Conservation (phyloP, 441 rosid genomes). For the Capsella rubella region DNA sequence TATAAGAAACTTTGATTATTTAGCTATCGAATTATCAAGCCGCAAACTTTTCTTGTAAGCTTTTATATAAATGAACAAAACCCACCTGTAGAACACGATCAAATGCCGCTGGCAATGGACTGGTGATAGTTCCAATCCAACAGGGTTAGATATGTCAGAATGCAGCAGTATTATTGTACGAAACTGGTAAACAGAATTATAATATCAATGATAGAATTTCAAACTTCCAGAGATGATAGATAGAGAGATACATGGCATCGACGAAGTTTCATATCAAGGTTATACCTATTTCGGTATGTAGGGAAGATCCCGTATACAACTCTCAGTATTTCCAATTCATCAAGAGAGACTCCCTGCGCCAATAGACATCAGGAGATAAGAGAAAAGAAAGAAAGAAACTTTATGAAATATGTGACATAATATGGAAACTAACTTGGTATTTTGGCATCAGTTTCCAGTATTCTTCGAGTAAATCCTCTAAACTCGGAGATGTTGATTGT, state of each 20-base stretch:
- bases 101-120: slow-evolving; percentile 93
- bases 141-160: slow-evolving; percentile 52
- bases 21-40: slow-evolving; percentile 20
- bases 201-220: slow-evolving; percentile 23
- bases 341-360: slow-evolving; percentile 76
- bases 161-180: slow-evolving; percentile 38
- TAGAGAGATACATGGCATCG: too few relatives aligned
- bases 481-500: slow-evolving; percentile 74
- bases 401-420: neutral
- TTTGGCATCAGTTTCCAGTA: slow-evolving; percentile 94
- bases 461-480: slow-evolving; percentile 89
- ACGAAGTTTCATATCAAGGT: slow-evolving; percentile 23
- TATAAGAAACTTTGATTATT: slow-evolving; percentile 35
- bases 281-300: slow-evolving; percentile 82
- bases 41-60: neutral
- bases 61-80: slow-evolving; percentile 27
- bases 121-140: slow-evolving; percentile 63
- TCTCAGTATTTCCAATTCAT: slow-evolving; percentile 76
- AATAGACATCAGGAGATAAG: slow-evolving; percentile 23
- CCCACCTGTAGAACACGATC: slow-evolving; percentile 89
- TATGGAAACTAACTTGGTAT: slow-evolving; percentile 70
- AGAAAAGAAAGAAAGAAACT: slow-evolving; percentile 3
- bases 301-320: slow-evolving; percentile 96
- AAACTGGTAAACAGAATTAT: slow-evolving; percentile 36
- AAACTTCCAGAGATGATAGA: neutral